phyloP scores from a whole-genome alignment of 495 filamentous ascomycete genomes.

The Hypoxylon crocopeplum region DNA sequence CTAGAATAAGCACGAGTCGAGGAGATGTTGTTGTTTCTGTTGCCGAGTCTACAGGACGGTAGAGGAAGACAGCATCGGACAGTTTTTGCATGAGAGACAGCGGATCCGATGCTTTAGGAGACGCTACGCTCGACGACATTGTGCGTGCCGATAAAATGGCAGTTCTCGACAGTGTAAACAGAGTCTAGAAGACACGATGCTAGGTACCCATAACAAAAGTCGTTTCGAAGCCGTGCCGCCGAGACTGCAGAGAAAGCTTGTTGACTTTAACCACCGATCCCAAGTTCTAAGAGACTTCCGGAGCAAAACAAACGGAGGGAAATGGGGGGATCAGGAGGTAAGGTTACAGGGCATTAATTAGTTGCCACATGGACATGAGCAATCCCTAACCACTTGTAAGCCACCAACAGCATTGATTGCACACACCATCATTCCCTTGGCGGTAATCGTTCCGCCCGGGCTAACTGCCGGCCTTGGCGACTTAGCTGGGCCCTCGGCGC shows the following conservation, averaged over 20 bases:
- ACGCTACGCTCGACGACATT: not conserved
- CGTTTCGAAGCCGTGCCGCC: not conserved
- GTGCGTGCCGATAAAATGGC: not conserved
- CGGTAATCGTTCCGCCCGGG: no score
- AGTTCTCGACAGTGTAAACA: not conserved
- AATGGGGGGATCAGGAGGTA: not conserved
- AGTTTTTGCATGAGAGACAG: constrained; percentile 21
- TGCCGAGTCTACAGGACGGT: not conserved
- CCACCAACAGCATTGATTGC: no score
- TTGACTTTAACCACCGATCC: not conserved
- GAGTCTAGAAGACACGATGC: not conserved
- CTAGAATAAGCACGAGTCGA: constrained; percentile 7
- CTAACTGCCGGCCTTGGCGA: not conserved
- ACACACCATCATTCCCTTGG: no score
- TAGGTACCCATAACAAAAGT: not conserved
- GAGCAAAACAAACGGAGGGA: not conserved
- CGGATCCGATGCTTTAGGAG: not conserved
- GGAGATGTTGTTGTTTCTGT: not conserved
- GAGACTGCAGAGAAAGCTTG: no score
- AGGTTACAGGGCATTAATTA: not conserved
- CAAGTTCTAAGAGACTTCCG: not conserved
- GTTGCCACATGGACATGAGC: not conserved
- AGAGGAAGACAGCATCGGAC: constrained; percentile 9
- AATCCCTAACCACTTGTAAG: not conserved
- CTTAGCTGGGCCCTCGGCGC: not conserved